Conservation (phyloP, 1,284 basidiomycete genomes). For the Melanopsichium pennsylvanicum region DNA sequence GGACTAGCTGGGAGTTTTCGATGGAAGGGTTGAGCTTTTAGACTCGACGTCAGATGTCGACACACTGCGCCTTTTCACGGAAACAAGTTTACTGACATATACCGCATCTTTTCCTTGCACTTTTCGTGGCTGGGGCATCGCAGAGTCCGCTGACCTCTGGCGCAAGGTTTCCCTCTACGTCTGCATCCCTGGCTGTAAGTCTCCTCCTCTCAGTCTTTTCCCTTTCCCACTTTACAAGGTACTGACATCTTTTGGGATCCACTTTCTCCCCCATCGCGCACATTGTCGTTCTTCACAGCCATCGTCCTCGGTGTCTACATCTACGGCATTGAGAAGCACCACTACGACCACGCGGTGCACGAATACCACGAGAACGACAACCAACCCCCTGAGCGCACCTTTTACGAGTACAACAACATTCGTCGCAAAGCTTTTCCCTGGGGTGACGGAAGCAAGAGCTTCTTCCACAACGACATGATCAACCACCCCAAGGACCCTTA, state of each 20-base stretch:
- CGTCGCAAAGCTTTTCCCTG: constrained; percentile 56
- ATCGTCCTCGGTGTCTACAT: constrained; percentile 60
- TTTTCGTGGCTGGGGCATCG: neutral
- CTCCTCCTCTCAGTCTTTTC: too few relatives aligned
- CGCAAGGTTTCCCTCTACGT: constrained; percentile 58
- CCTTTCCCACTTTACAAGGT: too few relatives aligned
- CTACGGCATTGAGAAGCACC: constrained; percentile 61
- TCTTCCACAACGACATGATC: constrained; percentile 61
- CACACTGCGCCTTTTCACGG: too few relatives aligned
- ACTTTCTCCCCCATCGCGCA: neutral
- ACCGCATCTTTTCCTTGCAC: neutral
- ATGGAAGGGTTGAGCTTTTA: too few relatives aligned
- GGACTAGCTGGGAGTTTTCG: too few relatives aligned
- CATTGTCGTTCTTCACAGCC: constrained; percentile 9
- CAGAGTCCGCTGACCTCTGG: constrained; percentile 61
- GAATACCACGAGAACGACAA: constrained; percentile 58
- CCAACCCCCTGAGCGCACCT: constrained; percentile 52
- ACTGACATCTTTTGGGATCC: too few relatives aligned
- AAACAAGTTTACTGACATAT: too few relatives aligned
- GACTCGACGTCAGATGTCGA: too few relatives aligned
- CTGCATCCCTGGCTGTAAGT: constrained; percentile 57
- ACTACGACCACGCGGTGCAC: constrained; percentile 57
- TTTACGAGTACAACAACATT: constrained; percentile 62
- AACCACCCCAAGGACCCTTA: constrained; percentile 46
- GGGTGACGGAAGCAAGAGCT: constrained; percentile 52